Conservation (phyloP, 345 rosid genomes). For the Corchorus olitorius region DNA sequence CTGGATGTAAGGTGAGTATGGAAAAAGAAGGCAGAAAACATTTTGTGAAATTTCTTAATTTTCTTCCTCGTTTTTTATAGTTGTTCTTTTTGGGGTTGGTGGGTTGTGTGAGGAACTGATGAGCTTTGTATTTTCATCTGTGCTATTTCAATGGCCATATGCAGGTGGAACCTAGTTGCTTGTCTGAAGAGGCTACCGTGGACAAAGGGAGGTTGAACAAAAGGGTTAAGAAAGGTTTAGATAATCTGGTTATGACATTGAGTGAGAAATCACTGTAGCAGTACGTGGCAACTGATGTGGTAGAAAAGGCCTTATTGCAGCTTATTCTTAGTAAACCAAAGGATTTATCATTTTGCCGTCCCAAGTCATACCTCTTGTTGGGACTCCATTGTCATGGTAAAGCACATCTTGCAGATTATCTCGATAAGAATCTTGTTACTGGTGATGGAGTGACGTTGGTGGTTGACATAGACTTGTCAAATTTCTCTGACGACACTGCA, state of each 20-base stretch:
- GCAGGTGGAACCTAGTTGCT: background rate
- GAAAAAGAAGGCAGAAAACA: no score
- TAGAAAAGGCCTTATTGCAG: background rate
- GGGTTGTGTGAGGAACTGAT: no score
- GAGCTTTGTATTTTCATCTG: no score
- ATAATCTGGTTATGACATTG: no score
- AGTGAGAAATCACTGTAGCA: no score
- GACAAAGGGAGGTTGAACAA: background rate
- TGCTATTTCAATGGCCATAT: no score
- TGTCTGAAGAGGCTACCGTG: background rate
- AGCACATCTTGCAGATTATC: background rate
- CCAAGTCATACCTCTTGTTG: conserved; percentile 3
- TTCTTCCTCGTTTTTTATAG: no score
- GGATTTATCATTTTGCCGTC: background rate
- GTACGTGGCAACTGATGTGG: background rate
- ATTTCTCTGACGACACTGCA: background rate
- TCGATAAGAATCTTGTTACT: background rate
- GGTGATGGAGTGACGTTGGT: background rate
- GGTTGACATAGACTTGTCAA: background rate
- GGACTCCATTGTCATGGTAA: background rate
- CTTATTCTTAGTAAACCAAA: background rate
- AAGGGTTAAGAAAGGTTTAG: background rate
- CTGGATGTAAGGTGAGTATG: no score
- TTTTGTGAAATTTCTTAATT: no score
- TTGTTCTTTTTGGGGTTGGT: no score